Evolutionary conservation across 257 asterid species (phyloP).

Genomic region (Linderniella brevidens): DNA sequence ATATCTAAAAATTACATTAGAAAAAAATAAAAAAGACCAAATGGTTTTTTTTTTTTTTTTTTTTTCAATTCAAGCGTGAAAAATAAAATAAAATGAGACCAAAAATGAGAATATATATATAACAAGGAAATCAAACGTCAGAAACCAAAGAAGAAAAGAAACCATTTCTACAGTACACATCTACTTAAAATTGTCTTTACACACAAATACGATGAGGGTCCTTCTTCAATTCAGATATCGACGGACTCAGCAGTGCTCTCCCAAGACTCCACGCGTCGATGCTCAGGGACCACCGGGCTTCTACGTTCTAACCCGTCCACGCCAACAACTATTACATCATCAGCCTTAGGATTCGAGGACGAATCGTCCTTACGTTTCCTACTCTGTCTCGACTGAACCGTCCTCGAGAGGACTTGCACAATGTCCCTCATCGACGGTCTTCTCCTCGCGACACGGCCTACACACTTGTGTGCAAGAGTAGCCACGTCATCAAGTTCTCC

Average conservation of each 20-base stretch:
- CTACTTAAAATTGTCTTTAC: too few species aligned
- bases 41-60: too few species aligned
- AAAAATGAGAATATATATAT: too few species aligned
- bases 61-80: too few species aligned
- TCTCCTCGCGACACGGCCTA: constrained; percentile 36
- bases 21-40: too few species aligned
- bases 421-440: constrained; percentile 81
- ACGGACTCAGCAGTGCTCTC: constrained; percentile 54
- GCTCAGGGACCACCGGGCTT: constrained; percentile 26
- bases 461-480: constrained; percentile 70
- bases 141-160: too few species aligned
- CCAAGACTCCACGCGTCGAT: constrained; percentile 42
- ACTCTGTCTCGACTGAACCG: constrained; percentile 29
- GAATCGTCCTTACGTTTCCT: constrained; percentile 24
- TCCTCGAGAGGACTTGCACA: constrained; percentile 60
- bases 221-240: constrained; percentile 19
- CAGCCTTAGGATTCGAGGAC: constrained; percentile 26
- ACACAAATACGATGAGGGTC: background rate
- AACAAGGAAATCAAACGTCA: too few species aligned
- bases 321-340: constrained; percentile 22
- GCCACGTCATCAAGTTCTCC: constrained; percentile 64
- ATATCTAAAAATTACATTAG: too few species aligned
- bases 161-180: too few species aligned
- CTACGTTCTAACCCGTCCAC: constrained; percentile 25
- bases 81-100: too few species aligned